Evolutionary conservation across 2,329 filamentous ascomycete genomes (phyloP).

Genomic region (Diplocarpon rosae): DNA sequence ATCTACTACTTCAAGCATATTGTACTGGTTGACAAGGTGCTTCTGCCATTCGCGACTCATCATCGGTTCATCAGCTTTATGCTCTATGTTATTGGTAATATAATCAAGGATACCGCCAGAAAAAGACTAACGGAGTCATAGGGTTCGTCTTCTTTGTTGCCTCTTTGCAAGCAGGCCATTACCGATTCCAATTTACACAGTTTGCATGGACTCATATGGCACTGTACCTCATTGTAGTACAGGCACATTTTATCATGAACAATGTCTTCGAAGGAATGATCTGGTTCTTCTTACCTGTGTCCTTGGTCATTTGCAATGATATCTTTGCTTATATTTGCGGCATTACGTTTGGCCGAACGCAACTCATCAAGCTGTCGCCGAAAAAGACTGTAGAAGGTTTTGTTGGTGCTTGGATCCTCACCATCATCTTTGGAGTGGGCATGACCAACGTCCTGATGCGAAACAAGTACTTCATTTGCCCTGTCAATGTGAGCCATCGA

Average conservation of each 20-base stretch:
- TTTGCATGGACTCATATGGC: slow-evolving; percentile 99
- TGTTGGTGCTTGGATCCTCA: slow-evolving; percentile 92
- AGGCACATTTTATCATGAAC: slow-evolving; percentile 99
- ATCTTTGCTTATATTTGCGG: slow-evolving; percentile 98
- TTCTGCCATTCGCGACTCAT: slow-evolving; percentile 89
- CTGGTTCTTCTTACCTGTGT: slow-evolving; percentile 95
- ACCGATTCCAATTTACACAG: slow-evolving; percentile 97
- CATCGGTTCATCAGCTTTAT: slow-evolving; percentile 98
- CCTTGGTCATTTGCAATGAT: slow-evolving; percentile 95
- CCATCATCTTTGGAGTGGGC: slow-evolving; percentile 70
- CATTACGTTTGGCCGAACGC: slow-evolving; percentile 91
- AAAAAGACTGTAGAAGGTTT: slow-evolving; percentile 99
- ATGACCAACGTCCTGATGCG: slow-evolving; percentile 77
- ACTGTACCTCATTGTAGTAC: slow-evolving; percentile 91
- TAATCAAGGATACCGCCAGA: neutral
- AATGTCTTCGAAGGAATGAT: slow-evolving; percentile 99
- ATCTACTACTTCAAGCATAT: slow-evolving; percentile 99
- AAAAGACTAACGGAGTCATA: slow-evolving; percentile 31
- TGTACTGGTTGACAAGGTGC: slow-evolving; percentile 82
- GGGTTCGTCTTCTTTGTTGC: slow-evolving; percentile 97
- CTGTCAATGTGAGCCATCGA: slow-evolving; percentile 59
- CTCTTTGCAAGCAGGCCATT: slow-evolving; percentile 88
- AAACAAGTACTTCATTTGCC: slow-evolving; percentile 97
- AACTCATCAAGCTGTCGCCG: slow-evolving; percentile 93
- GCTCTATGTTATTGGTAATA: slow-evolving; percentile 83